Evolutionary conservation across 495 filamentous ascomycete species (phyloP), one percentile per base, ranked within the genome.

Genomic region (Lasiosphaeris hirsuta): DNA sequence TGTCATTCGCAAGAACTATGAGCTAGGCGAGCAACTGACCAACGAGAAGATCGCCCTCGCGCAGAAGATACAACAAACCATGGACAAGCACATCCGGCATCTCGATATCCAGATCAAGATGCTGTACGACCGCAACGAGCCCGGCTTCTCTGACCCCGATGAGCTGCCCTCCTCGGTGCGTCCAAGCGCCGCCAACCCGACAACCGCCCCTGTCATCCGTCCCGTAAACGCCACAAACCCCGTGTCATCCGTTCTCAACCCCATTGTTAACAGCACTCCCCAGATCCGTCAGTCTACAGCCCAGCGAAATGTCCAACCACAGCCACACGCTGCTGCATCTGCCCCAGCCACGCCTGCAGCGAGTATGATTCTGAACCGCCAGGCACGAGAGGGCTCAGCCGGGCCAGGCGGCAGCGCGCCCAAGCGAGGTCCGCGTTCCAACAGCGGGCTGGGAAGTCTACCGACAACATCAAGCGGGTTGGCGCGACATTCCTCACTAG

Each of bases 61-160:
- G 34, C 84, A 90, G 51, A 96, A 94, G 67, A 85, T 90, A 7
- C 81, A 86, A 57, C 74, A 81, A 15, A 78, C 92, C 30, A 80
- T 96, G 51, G 94, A 97, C 72, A 90, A 94, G 35, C 91, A 97
- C 65, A 81, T 93, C 66, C 90, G 89, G 61, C 84, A 86, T 45
- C 80, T 98, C 48, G 95, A 98, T 68, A 71, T 86, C 56, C 90
- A 93, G 64, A 88, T 98, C 66, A 90, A 90, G 46, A 82, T 87
- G 61, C 78, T 97, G 33, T 83, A 87, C 66, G 90, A 88, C 60
- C 86, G 92, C 57, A 85, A 84, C 63, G 83, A 91, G 47, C 77
- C 74, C 41, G 77, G 77, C 50, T 88, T 97, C 69, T 82, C 81
- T 34, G 92, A 96, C 62, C 87, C 87, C 46, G 81, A 87, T 57